Evolutionary conservation across 2,329 filamentous ascomycete genomes (phyloP).

Genomic region (Dothistroma septosporum): DNA sequence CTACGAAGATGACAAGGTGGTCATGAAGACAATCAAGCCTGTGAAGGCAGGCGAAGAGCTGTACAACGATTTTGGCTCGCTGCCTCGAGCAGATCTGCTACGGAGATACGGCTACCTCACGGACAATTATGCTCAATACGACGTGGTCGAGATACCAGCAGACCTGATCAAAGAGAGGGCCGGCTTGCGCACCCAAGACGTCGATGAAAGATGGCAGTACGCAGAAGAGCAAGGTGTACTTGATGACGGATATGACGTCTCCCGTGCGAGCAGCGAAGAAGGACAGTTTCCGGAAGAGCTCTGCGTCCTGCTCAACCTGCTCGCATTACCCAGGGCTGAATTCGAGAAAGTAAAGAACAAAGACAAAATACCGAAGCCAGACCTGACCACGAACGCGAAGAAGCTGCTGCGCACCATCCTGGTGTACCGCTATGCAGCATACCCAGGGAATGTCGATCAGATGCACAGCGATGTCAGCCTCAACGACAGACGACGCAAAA

Average conservation of each 20-base stretch:
- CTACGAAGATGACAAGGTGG: slow-evolving; percentile 57
- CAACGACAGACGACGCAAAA: slow-evolving; percentile 36
- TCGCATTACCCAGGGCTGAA: slow-evolving; percentile 40
- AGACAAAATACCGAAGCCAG: slow-evolving; percentile 42
- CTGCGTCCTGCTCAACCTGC: slow-evolving; percentile 42
- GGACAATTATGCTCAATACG: slow-evolving; percentile 68
- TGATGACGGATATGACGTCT: slow-evolving; percentile 68
- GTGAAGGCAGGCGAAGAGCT: slow-evolving; percentile 72
- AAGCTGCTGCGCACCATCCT: slow-evolving; percentile 41
- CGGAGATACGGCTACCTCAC: slow-evolving; percentile 87
- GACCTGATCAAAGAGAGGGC: slow-evolving; percentile 51
- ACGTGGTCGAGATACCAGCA: slow-evolving; percentile 75
- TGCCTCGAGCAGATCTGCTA: slow-evolving; percentile 77
- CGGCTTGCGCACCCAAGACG: slow-evolving; percentile 16
- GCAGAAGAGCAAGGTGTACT: slow-evolving; percentile 61
- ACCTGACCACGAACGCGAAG: slow-evolving; percentile 33
- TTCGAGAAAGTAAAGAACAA: slow-evolving; percentile 42
- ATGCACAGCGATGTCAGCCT: slow-evolving; percentile 46
- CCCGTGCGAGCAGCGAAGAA: slow-evolving; percentile 30
- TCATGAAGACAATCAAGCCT: slow-evolving; percentile 65
- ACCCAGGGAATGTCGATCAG: slow-evolving; percentile 39
- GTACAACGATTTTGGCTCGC: slow-evolving; percentile 83
- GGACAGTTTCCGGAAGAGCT: slow-evolving; percentile 41
- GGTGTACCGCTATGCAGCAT: slow-evolving; percentile 44
- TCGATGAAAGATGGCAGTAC: slow-evolving; percentile 41